A percentile compares a stretch with the other conserved stretches of the same genome.
Evolutionary conservation across 306 rosid genomes (phyloP).

Genomic region (Inga leiocalycina): DNA sequence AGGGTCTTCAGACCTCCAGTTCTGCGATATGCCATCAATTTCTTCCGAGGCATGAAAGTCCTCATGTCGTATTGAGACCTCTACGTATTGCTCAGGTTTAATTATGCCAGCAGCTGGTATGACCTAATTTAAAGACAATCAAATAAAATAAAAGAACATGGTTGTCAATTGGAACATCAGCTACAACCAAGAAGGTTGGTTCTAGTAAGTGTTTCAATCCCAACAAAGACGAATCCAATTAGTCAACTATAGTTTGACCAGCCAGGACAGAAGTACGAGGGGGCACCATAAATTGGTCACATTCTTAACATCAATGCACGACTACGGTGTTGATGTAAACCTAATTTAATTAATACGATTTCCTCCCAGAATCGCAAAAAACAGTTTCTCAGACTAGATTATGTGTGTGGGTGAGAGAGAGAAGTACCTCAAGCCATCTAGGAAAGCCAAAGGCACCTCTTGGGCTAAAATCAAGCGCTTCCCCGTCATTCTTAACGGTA

Average conservation of each 20-base stretch:
- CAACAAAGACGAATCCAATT: background rate
- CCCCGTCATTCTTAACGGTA: conserved; percentile 63
- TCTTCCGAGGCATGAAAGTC: conserved; percentile 67
- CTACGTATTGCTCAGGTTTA: conserved; percentile 70
- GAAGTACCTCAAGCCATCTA: conserved; percentile 93
- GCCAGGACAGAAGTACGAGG: background rate
- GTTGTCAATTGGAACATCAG: conserved; percentile 1
- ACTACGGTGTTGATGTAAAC: background rate
- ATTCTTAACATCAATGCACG: background rate
- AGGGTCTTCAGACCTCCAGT: conserved; percentile 87
- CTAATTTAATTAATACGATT: background rate
- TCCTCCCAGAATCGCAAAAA: background rate
- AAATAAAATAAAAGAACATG: conserved; percentile 20
- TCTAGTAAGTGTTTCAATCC: conserved; percentile 22
- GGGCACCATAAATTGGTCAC: background rate
- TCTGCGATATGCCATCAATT: conserved; percentile 75
- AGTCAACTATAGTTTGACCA: background rate
- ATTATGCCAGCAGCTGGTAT: conserved; percentile 78
- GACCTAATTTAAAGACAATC: conserved; percentile 48
- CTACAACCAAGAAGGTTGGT: conserved; percentile 2
- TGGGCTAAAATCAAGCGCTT: conserved; percentile 54
- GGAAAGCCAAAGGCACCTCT: conserved; percentile 89
- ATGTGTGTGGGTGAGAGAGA: background rate
- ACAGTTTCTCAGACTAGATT: no score
- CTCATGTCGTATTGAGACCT: conserved; percentile 76